Evolutionary conservation across 306 rosid genomes (phyloP).

Genomic region (Myrica gale): DNA sequence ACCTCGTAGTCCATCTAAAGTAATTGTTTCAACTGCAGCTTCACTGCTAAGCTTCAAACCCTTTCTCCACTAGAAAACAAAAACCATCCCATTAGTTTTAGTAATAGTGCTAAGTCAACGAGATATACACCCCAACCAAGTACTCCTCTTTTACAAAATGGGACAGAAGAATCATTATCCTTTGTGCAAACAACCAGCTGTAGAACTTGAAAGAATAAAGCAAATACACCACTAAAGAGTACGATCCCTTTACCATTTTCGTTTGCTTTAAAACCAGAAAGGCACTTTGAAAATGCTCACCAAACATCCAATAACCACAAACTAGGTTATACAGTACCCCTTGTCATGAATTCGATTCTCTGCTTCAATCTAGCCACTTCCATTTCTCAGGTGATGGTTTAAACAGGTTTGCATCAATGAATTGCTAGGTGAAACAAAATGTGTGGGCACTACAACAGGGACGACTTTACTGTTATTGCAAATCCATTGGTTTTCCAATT

Average conservation of each 20-base stretch:
- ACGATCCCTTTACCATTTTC: neutral
- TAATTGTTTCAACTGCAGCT: slow-evolving; percentile 80
- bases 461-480: neutral
- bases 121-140: neutral
- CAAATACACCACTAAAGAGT: neutral
- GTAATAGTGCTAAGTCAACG: neutral
- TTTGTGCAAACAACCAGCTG: neutral
- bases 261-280: neutral
- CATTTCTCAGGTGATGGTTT: neutral
- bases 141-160: neutral
- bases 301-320: neutral
- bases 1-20: slow-evolving; percentile 94
- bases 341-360: neutral
- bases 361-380: neutral
- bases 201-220: neutral
- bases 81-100: slow-evolving; percentile 17
- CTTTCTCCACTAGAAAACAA: slow-evolving; percentile 85
- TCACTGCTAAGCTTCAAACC: slow-evolving; percentile 97
- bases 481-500: neutral
- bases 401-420: neutral
- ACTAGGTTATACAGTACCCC: neutral
- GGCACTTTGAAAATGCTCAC: neutral
- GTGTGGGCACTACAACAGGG: neutral
- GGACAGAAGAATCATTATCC: neutral
- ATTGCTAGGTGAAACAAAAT: neutral